These are phyloP conservation scores for Raddia guianensis DNA, from an alignment of 176 grass and related monocot species.

Conservation along the genomic window DNA sequence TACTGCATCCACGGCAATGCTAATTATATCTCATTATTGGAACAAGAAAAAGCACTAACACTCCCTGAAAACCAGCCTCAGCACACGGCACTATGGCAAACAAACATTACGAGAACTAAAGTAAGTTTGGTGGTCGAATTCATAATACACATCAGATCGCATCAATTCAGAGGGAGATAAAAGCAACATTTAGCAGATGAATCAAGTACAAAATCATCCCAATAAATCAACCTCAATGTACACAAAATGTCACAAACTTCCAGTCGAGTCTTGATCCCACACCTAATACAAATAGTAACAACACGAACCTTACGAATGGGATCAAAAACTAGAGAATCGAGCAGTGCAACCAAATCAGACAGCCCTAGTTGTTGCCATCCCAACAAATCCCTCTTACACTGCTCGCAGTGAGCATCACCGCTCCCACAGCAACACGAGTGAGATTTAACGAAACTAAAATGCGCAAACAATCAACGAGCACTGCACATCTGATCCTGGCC, in stretches of 20 bases:
- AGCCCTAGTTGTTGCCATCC: not conserved
- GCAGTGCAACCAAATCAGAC: slow-evolving; percentile 13
- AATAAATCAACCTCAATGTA: slow-evolving; percentile 26
- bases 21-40: not conserved
- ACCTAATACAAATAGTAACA: slow-evolving; percentile 1
- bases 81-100: not conserved
- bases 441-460: slow-evolving; percentile 35
- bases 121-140: slow-evolving; percentile 5
- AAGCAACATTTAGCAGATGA: not conserved
- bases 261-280: not conserved
- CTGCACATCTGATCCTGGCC: slow-evolving; percentile 34
- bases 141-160: slow-evolving; percentile 10
- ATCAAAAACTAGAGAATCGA: not conserved
- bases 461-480: not conserved
- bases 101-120: slow-evolving; percentile 19
- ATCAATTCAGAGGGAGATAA: slow-evolving; percentile 3
- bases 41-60: not conserved
- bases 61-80: slow-evolving; percentile 13
- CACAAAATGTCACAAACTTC: slow-evolving; percentile 17
- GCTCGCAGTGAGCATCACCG: not conserved
- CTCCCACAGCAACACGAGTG: not conserved
- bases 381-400: slow-evolving; percentile 3
- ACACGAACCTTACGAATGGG: not conserved
- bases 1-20: slow-evolving; percentile 4
- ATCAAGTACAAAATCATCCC: not conserved